These are phyloP conservation scores for Cladosporium sp. DNA, from an alignment of 2,329 filamentous ascomycete genomes.

Conservation along the genomic window DNA sequence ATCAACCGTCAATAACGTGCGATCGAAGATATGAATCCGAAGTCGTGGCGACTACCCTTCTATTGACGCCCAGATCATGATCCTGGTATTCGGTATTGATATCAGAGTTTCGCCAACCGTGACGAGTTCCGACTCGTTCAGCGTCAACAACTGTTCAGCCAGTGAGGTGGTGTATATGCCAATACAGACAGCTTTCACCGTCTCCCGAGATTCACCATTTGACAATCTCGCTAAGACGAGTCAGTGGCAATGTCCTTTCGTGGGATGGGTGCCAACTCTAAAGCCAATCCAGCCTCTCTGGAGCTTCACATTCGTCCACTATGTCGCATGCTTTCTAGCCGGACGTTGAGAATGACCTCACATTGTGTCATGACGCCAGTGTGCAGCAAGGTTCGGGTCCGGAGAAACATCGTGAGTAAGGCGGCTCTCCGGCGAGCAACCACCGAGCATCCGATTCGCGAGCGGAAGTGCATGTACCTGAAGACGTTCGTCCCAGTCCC, in stretches of 20 bases:
- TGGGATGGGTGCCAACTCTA: background rate
- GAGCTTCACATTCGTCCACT: background rate
- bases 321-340: background rate
- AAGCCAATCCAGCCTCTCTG: background rate
- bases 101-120: background rate
- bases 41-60: background rate
- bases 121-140: background rate
- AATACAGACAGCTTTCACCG: background rate
- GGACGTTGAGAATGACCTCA: constrained; percentile 11
- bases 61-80: background rate
- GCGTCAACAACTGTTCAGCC: background rate
- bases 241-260: background rate
- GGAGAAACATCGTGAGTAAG: constrained; percentile 6
- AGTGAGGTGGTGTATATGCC: background rate
- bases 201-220: background rate
- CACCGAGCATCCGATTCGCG: background rate
- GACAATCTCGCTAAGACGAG: background rate
- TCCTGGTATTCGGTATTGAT: background rate
- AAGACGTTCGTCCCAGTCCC: background rate
- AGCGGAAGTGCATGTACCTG: background rate
- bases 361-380: background rate
- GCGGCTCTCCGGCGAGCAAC: background rate
- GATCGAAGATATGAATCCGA: background rate
- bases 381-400: background rate
- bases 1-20: background rate